Conservation (phyloP, 2,329 filamentous ascomycete species). For the Apiospora arundinis region DNA sequence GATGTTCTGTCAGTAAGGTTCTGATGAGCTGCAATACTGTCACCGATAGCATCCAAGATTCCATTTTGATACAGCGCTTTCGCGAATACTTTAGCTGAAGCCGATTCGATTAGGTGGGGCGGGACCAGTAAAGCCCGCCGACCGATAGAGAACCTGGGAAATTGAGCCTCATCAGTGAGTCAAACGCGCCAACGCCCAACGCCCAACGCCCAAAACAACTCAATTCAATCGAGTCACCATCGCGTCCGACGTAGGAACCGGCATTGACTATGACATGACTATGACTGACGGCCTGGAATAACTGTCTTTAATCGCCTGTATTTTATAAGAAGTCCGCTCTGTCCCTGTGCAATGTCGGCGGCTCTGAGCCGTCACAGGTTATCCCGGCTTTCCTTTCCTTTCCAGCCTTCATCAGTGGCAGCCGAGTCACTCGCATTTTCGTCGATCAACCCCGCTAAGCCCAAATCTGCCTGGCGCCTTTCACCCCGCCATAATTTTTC, state of each 20-base stretch:
- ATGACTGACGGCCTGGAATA: not conserved
- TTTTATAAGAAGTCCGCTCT: too few relatives aligned
- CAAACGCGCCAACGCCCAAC: not conserved
- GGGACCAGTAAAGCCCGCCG: not conserved
- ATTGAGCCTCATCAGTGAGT: not conserved
- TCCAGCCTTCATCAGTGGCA: not conserved
- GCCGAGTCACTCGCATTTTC: too few relatives aligned
- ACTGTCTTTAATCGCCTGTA: not conserved
- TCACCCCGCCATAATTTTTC: slow-evolving; percentile 27
- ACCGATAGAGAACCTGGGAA: too few relatives aligned
- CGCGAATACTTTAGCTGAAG: not conserved
- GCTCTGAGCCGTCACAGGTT: not conserved
- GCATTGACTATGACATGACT: too few relatives aligned
- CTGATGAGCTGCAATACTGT: too few relatives aligned
- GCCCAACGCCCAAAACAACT: too few relatives aligned
- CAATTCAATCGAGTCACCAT: not conserved
- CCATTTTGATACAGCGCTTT: not conserved
- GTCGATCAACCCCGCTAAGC: not conserved
- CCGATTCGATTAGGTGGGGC: not conserved
- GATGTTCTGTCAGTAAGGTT: too few relatives aligned
- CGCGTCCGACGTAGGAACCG: slow-evolving; percentile 1
- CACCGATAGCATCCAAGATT: too few relatives aligned
- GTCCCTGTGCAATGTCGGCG: not conserved
- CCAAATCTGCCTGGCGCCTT: slow-evolving; percentile 22
- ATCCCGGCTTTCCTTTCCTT: not conserved